phyloP scores from a whole-genome alignment of 768 basidiomycete genomes.

The Rhizopogon rudus region DNA sequence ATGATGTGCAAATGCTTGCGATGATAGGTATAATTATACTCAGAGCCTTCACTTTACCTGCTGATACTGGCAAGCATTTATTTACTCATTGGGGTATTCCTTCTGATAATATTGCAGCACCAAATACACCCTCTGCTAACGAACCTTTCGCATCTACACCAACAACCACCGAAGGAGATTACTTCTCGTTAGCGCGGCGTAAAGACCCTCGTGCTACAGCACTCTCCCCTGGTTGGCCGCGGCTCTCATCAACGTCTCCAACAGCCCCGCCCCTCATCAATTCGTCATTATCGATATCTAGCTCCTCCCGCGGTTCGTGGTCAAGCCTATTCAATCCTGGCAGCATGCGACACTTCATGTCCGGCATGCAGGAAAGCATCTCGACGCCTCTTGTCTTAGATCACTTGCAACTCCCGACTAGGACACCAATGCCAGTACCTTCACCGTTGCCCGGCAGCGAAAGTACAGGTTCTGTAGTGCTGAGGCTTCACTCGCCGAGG shows the following conservation, averaged over 20 bases:
- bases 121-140: slow-evolving; percentile 15
- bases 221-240: slow-evolving; percentile 50
- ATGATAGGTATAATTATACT: slow-evolving; percentile 70
- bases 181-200: slow-evolving; percentile 45
- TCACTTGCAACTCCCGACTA: slow-evolving; percentile 3
- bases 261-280: slow-evolving; percentile 32
- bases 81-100: not conserved
- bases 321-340: slow-evolving; percentile 70
- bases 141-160: slow-evolving; percentile 13
- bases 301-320: slow-evolving; percentile 75
- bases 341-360: slow-evolving; percentile 64
- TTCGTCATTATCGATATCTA: slow-evolving; percentile 45
- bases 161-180: slow-evolving; percentile 41
- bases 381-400: slow-evolving; percentile 30
- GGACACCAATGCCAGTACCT: slow-evolving; percentile 13
- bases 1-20: slow-evolving; percentile 78
- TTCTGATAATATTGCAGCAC: not conserved
- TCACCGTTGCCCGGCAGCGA: slow-evolving; percentile 21
- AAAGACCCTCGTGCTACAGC: slow-evolving; percentile 34
- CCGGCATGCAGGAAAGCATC: slow-evolving; percentile 50
- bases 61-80: slow-evolving; percentile 11
- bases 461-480: slow-evolving; percentile 5
- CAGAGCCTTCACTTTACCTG: slow-evolving; percentile 29
- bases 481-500: slow-evolving; percentile 24
- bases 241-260: slow-evolving; percentile 38